A percentile compares a stretch with the other conserved stretches of the same genome.
These are phyloP conservation scores for Orobanche coerulescens DNA, from an alignment of 257 asterid genomes.

Conservation along the genomic window DNA sequence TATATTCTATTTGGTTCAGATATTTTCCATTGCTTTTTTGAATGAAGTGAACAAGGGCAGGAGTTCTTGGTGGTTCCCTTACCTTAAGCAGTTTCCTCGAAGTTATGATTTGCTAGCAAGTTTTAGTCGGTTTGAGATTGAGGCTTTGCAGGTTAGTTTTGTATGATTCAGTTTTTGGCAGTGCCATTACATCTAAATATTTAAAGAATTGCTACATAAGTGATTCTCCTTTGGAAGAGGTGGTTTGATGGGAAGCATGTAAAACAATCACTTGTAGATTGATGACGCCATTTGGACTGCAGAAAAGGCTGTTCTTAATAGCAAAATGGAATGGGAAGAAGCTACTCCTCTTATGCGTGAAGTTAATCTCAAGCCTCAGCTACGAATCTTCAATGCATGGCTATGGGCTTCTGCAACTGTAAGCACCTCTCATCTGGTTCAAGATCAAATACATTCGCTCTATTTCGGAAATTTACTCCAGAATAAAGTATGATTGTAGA, in stretches of 20 bases:
- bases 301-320: constrained; percentile 53
- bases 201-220: background rate
- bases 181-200: background rate
- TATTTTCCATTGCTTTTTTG: constrained; percentile 54
- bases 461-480: too few relatives aligned
- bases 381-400: constrained; percentile 62
- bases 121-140: constrained; percentile 59
- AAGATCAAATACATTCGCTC: background rate
- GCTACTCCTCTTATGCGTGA: constrained; percentile 41
- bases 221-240: constrained; percentile 11
- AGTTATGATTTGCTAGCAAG: constrained; percentile 60
- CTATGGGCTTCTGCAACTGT: constrained; percentile 91
- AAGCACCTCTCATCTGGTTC: constrained; percentile 25
- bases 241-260: constrained; percentile 22
- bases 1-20: constrained; percentile 37
- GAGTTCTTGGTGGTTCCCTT: constrained; percentile 70
- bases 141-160: constrained; percentile 72
- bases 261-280: constrained; percentile 42
- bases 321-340: constrained; percentile 64
- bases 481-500: too few relatives aligned
- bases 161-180: constrained; percentile 5
- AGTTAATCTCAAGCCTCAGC: constrained; percentile 53
- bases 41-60: constrained; percentile 77
- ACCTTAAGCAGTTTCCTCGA: constrained; percentile 74
- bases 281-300: constrained; percentile 89